Conservation (phyloP, 148 eudicot genomes). For the Salicornia ramosissima region DNA sequence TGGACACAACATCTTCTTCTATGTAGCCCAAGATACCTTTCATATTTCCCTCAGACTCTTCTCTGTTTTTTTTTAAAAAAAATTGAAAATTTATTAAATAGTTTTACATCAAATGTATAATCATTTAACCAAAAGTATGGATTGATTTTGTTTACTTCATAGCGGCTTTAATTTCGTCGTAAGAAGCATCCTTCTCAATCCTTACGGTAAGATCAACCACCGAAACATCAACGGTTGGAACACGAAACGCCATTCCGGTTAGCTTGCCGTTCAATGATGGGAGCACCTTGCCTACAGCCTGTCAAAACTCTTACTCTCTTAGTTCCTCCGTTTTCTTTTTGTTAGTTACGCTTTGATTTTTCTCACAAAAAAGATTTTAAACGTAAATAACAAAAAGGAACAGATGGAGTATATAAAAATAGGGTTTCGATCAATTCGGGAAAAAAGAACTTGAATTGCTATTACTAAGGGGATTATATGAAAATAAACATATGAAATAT, state of each 20-base stretch:
- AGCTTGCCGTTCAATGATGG: constrained; percentile 67
- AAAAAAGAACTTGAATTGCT: no score
- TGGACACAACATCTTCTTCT: constrained; percentile 69
- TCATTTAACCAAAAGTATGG: not conserved
- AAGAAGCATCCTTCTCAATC: constrained; percentile 56
- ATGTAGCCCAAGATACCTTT: constrained; percentile 68
- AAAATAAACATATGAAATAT: no score
- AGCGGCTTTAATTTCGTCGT: constrained; percentile 57
- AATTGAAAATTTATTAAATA: not conserved
- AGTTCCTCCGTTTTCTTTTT: no score
- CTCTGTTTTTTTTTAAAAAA: constrained; percentile 28
- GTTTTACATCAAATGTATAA: not conserved
- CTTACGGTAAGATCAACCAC: constrained; percentile 74
- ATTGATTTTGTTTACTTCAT: constrained; percentile 39
- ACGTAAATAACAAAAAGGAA: not conserved
- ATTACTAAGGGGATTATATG: no score
- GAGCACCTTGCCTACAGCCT: constrained; percentile 81
- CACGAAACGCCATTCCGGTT: constrained; percentile 74
- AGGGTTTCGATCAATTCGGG: no score
- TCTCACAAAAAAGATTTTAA: no score
- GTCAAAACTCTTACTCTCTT: no score
- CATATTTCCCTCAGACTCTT: constrained; percentile 58
- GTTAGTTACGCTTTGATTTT: no score
- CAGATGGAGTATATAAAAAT: not conserved
- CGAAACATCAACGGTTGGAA: constrained; percentile 68